These are phyloP conservation scores for Heliosperma pusillum DNA, from an alignment of 148 eudicot species.

Conservation along the genomic window DNA sequence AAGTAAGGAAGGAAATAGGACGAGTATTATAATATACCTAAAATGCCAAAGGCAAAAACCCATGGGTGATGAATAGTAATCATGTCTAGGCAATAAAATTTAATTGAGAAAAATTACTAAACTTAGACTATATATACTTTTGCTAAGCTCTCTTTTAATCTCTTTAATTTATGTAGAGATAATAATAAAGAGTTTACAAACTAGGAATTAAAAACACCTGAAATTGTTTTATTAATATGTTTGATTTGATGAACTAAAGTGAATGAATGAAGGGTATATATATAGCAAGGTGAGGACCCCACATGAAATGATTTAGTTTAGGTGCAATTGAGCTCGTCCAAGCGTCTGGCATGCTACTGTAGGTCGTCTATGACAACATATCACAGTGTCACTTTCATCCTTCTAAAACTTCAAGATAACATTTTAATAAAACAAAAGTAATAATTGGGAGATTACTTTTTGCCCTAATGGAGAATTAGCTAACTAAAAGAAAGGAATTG, in stretches of 20 bases:
- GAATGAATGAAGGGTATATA: constrained; percentile 20
- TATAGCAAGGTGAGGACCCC: constrained; percentile 20
- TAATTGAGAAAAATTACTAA: background rate
- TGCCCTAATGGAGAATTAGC: background rate
- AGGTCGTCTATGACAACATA: constrained; percentile 5
- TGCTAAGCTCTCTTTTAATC: background rate
- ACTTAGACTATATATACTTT: background rate
- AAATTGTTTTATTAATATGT: background rate
- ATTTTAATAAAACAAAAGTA: background rate
- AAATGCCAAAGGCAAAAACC: constrained; percentile 66
- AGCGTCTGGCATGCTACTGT: constrained; percentile 26
- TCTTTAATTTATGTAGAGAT: background rate
- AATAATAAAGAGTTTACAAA: background rate
- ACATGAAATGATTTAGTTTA: constrained; percentile 7
- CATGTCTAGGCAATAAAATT: background rate
- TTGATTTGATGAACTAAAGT: background rate
- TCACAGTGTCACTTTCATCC: constrained; percentile 11
- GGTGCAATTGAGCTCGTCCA: constrained; percentile 21
- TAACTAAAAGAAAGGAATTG: background rate
- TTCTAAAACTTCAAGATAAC: background rate
- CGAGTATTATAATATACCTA: constrained; percentile 49
- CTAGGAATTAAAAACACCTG: constrained; percentile 14
- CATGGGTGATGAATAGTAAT: constrained; percentile 33
- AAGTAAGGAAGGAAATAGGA: background rate
- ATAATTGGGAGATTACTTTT: background rate